phyloP scores from a whole-genome alignment of 2,329 filamentous ascomycete genomes.

The Pseudogymnoascus sp. region DNA sequence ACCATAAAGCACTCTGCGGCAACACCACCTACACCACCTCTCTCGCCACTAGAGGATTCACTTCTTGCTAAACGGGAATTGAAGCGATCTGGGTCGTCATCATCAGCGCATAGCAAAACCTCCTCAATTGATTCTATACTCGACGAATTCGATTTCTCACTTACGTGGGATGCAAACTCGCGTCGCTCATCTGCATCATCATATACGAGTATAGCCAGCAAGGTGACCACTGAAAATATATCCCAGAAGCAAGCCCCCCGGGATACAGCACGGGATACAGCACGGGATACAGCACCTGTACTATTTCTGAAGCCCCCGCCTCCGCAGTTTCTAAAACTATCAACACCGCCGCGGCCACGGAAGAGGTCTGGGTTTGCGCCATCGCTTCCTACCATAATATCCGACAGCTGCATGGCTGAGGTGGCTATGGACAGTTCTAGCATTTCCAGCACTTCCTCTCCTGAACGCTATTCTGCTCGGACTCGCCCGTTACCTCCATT shows the following conservation, averaged over 20 bases:
- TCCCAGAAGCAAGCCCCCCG: not conserved
- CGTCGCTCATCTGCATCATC: constrained; percentile 3
- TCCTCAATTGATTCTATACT: not conserved
- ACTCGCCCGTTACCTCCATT: not conserved
- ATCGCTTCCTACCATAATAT: constrained; percentile 2
- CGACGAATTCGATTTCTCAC: constrained; percentile 2
- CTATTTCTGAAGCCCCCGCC: not conserved
- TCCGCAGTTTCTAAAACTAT: constrained; percentile 1
- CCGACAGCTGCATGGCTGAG: not conserved
- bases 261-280: not conserved
- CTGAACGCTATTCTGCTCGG: not conserved
- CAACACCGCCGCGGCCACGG: not conserved
- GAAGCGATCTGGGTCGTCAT: not conserved
- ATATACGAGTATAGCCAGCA: constrained; percentile 4
- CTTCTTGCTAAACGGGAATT: not conserved
- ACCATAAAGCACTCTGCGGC: constrained; percentile 3
- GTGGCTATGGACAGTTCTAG: not conserved
- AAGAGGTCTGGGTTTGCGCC: not conserved
- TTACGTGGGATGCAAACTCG: constrained; percentile 2
- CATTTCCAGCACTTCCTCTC: not conserved
- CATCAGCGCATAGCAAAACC: constrained; percentile 3
- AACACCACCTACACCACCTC: constrained; percentile 4
- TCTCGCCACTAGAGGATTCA: not conserved
- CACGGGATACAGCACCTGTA: not conserved
- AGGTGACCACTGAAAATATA: not conserved